Conservation (phyloP, 208 protist species). For the Acanthamoeba lenticulata region DNA sequence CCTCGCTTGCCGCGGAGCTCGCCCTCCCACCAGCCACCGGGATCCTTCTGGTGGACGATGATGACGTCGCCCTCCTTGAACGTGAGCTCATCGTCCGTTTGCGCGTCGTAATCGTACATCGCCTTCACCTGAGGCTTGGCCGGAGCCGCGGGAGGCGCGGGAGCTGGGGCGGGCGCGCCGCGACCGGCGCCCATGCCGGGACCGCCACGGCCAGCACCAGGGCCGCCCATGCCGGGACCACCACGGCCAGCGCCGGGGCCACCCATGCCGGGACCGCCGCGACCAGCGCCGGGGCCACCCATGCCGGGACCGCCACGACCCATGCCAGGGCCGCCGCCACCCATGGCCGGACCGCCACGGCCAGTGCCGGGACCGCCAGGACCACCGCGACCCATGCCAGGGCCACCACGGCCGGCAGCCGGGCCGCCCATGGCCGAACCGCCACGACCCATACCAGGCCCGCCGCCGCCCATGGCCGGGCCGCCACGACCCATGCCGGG, state of each 20-base stretch:
- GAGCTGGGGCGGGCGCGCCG: not conserved
- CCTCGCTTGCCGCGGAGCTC: constrained; percentile 78
- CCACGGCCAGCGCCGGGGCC: no score
- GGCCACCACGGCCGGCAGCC: no score
- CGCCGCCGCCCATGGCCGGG: no score
- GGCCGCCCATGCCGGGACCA: not conserved
- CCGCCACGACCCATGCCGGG: no score
- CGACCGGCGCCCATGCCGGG: not conserved
- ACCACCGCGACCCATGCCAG: no score
- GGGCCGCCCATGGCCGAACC: no score
- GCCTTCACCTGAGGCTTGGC: constrained; percentile 71
- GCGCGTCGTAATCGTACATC: constrained; percentile 84
- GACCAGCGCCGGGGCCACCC: no score
- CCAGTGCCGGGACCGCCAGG: no score
- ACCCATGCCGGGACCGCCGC: constrained; percentile 39
- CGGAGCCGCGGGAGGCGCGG: not conserved
- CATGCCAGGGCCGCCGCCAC: no score
- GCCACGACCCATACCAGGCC: no score
- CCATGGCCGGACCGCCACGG: no score
- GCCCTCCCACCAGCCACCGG: constrained; percentile 84
- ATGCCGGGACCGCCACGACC: no score
- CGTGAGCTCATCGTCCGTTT: constrained; percentile 77
- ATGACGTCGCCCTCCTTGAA: constrained; percentile 85
- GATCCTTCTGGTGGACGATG: constrained; percentile 75
- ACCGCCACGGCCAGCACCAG: not conserved